Evolutionary conservation across 1,139 yeast genomes (phyloP).

Genomic region (Sugiyamaella castrensis): DNA sequence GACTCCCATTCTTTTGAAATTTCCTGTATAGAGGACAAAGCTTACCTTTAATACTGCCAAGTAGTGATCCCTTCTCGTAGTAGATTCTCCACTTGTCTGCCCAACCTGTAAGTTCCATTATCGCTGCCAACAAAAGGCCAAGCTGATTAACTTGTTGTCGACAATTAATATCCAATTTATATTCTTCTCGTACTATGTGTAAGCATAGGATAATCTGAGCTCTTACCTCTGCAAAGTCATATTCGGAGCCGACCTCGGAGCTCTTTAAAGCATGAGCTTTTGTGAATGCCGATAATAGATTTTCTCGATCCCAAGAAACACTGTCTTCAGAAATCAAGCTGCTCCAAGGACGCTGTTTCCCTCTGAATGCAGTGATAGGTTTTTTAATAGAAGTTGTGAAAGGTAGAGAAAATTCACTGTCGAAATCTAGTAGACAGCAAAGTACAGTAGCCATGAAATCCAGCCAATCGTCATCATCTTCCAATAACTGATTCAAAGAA

Average conservation of each 20-base stretch:
- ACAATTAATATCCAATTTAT: slow-evolving; percentile 54
- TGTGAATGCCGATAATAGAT: background rate
- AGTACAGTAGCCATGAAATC: slow-evolving; percentile 55
- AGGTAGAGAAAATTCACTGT: too few species aligned
- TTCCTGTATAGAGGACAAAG: too few species aligned
- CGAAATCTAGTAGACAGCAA: slow-evolving; percentile 22
- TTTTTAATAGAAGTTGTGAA: background rate
- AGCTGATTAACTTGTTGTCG: slow-evolving; percentile 41
- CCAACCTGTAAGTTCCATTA: slow-evolving; percentile 75
- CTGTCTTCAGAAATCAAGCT: too few species aligned
- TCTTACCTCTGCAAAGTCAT: slow-evolving; percentile 35
- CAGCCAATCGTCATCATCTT: slow-evolving; percentile 56
- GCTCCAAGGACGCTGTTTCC: too few species aligned
- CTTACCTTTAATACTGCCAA: background rate
- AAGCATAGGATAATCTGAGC: slow-evolving; percentile 67
- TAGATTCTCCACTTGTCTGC: slow-evolving; percentile 60
- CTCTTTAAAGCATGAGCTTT: slow-evolving; percentile 13
- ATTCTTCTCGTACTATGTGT: slow-evolving; percentile 77
- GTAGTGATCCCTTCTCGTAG: slow-evolving; percentile 38
- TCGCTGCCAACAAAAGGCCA: slow-evolving; percentile 56
- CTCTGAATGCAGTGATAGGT: background rate
- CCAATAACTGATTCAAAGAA: slow-evolving; percentile 45
- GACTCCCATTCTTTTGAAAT: too few species aligned
- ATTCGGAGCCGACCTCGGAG: slow-evolving; percentile 18
- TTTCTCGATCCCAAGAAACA: background rate